A percentile compares a stretch with the other conserved stretches of the same genome.
These are phyloP conservation scores for Lepiota brunneoincarnata DNA, from an alignment of 768 basidiomycete genomes.

Conservation along the genomic window DNA sequence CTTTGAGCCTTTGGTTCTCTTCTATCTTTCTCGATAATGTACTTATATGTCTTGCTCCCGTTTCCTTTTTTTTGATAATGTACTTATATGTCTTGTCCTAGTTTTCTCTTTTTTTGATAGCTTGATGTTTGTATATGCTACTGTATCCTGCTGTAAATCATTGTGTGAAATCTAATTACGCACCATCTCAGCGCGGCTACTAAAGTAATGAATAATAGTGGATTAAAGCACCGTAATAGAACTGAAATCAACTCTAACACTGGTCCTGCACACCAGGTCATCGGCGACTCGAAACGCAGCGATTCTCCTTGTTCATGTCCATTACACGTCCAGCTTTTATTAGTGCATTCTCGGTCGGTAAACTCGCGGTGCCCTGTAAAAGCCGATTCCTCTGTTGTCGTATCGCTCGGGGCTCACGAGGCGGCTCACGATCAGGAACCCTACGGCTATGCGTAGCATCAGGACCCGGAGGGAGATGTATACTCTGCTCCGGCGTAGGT, in stretches of 20 bases:
- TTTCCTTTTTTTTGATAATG: not conserved
- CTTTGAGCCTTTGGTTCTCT: constrained; percentile 30
- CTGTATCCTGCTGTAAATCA: too few relatives aligned
- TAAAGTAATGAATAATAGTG: too few relatives aligned
- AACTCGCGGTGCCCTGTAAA: not conserved
- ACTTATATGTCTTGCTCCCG: not conserved
- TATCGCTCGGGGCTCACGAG: not conserved
- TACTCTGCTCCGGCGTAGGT: too few relatives aligned
- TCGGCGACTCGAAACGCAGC: too few relatives aligned
- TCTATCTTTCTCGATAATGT: not conserved
- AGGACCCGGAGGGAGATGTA: too few relatives aligned
- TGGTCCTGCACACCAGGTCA: not conserved
- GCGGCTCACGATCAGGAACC: not conserved
- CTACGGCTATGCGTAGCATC: too few relatives aligned
- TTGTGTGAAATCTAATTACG: too few relatives aligned
- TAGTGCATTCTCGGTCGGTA: not conserved
- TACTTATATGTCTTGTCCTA: not conserved
- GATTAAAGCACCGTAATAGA: too few relatives aligned
- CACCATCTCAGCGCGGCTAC: too few relatives aligned
- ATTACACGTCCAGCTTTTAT: not conserved
- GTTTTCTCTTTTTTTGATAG: not conserved
- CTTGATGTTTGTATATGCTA: not conserved
- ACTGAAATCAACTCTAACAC: too few relatives aligned
- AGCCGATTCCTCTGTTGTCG: not conserved
- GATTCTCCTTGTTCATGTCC: not conserved